These are phyloP conservation scores for Flaveria linearis DNA, from an alignment of 129 eudicot genomes.

Conservation along the genomic window DNA sequence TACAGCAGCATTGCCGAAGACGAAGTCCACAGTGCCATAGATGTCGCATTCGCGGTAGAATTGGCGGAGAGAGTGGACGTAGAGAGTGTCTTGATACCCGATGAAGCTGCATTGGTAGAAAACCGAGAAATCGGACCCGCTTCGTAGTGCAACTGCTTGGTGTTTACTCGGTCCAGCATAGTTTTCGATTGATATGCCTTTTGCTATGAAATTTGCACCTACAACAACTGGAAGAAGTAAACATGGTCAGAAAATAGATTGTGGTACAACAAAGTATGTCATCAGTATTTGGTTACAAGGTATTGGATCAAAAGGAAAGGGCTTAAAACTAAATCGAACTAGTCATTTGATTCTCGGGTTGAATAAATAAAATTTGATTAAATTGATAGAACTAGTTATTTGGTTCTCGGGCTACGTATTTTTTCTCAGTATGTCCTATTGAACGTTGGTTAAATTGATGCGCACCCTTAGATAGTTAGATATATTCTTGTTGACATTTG, in stretches of 20 bases:
- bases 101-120: constrained; percentile 83
- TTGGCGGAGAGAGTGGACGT: constrained; percentile 73
- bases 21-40: constrained; percentile 77
- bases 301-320: no score
- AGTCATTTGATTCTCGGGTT: no score
- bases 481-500: no score
- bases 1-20: constrained; percentile 81
- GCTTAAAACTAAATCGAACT: no score
- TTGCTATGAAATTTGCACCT: constrained; percentile 68
- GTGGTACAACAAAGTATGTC: no score
- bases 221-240: constrained; percentile 51
- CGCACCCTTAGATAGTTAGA: no score
- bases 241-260: background rate
- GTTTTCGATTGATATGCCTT: constrained; percentile 75
- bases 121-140: constrained; percentile 67
- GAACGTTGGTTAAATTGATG: no score
- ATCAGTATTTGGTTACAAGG: no score
- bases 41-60: constrained; percentile 78
- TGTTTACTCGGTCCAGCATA: constrained; percentile 78
- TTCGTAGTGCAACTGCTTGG: constrained; percentile 82
- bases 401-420: no score
- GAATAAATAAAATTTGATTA: no score
- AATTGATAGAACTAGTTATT: no score
- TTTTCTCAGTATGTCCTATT: no score
- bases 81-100: constrained; percentile 82